These are phyloP conservation scores for Eimeria acervulina DNA, from an alignment of 169 alveolate genomes.

Conservation along the genomic window DNA sequence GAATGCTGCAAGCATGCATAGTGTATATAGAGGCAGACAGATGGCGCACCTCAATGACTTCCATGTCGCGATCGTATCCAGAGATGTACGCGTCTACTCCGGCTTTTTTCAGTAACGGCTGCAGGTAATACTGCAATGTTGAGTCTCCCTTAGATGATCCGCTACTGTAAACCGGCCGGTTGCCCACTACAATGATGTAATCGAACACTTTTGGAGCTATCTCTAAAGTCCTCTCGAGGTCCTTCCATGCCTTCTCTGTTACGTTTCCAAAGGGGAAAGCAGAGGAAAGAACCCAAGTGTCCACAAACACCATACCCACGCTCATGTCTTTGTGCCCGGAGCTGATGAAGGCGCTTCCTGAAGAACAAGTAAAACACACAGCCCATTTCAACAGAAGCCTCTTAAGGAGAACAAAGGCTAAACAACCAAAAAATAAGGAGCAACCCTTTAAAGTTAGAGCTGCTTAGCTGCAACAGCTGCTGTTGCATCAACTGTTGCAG, in stretches of 20 bases:
- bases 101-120: constrained; percentile 93
- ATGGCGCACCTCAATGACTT: constrained; percentile 87
- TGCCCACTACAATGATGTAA: constrained; percentile 94
- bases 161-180: constrained; percentile 93
- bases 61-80: constrained; percentile 94
- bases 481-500: not conserved
- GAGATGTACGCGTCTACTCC: constrained; percentile 95
- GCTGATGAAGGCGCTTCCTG: constrained; percentile 83
- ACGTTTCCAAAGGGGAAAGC: constrained; percentile 92
- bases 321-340: constrained; percentile 89
- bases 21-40: too few species aligned
- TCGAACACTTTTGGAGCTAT: constrained; percentile 92
- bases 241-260: constrained; percentile 93
- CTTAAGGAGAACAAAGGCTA: not conserved
- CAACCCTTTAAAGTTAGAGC: not conserved
- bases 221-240: constrained; percentile 91
- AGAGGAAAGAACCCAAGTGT: constrained; percentile 94
- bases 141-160: constrained; percentile 94
- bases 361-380: constrained; percentile 63
- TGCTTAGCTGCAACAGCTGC: not conserved
- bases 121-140: constrained; percentile 89
- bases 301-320: constrained; percentile 92
- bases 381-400: constrained; percentile 23
- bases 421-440: not conserved
- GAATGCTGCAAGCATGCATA: too few species aligned